These are phyloP conservation scores for Pseudozyma sp. DNA, from an alignment of 1,284 basidiomycete species.

Conservation along the genomic window DNA sequence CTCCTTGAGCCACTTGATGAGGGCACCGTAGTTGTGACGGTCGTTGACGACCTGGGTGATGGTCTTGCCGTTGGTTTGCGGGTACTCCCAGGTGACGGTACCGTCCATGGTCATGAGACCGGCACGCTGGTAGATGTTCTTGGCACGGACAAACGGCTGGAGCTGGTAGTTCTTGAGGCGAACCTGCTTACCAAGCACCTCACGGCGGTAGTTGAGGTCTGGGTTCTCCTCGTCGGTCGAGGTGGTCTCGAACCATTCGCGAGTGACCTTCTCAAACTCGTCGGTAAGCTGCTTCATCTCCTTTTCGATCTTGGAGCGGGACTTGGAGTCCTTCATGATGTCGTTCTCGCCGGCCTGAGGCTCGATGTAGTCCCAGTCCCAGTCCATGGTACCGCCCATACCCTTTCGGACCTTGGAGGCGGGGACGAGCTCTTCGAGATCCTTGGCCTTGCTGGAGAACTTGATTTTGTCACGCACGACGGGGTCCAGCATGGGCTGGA, in stretches of 20 bases:
- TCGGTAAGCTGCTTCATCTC: constrained; percentile 60
- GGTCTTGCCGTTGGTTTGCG: constrained; percentile 58
- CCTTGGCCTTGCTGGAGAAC: constrained; percentile 64
- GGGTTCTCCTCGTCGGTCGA: constrained; percentile 43
- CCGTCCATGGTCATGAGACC: constrained; percentile 63
- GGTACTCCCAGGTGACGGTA: constrained; percentile 64
- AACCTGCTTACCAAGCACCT: constrained; percentile 63
- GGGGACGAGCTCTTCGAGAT: constrained; percentile 62
- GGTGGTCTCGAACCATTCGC: constrained; percentile 58
- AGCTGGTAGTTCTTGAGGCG: constrained; percentile 67
- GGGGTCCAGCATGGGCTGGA: constrained; percentile 68
- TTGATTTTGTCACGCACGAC: constrained; percentile 68
- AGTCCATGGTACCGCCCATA: constrained; percentile 68
- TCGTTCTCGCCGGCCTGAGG: constrained; percentile 65
- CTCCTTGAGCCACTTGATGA: constrained; percentile 65
- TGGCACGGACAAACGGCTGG: constrained; percentile 60
- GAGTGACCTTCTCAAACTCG: constrained; percentile 60
- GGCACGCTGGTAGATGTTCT: constrained; percentile 64
- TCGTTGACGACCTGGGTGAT: constrained; percentile 58
- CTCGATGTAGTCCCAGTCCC: constrained; percentile 69
- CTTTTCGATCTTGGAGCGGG: constrained; percentile 54
- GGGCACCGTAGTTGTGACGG: constrained; percentile 61
- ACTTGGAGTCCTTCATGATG: constrained; percentile 63
- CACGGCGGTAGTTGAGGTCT: constrained; percentile 57
- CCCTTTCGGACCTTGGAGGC: constrained; percentile 62